Evolutionary conservation across 2,329 filamentous ascomycete genomes (phyloP).

Genomic region (Neocucurbitaria cava): DNA sequence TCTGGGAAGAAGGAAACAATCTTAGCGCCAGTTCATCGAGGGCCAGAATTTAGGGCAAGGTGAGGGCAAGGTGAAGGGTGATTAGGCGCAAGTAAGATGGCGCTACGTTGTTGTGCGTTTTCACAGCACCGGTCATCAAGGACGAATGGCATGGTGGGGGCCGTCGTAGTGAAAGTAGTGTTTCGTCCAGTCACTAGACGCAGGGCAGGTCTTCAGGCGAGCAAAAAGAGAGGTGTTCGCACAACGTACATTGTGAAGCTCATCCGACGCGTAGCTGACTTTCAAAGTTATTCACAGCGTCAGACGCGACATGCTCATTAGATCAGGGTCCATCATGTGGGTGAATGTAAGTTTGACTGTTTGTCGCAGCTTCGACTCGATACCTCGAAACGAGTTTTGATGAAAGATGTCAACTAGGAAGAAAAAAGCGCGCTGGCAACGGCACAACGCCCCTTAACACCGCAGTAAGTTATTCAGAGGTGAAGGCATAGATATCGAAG

Average conservation of each 20-base stretch:
- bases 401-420: slow-evolving; percentile 1
- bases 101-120: neutral
- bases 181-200: neutral
- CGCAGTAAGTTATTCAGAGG: neutral
- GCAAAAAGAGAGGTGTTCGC: neutral
- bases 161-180: neutral
- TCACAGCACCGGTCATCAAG: neutral
- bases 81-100: neutral
- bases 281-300: slow-evolving; percentile 19
- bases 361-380: neutral
- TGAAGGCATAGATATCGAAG: neutral
- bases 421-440: neutral
- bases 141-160: neutral
- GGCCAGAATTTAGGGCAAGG: neutral
- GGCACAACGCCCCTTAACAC: neutral
- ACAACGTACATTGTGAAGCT: slow-evolving; percentile 21
- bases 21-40: neutral
- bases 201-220: neutral
- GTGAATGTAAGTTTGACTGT: neutral
- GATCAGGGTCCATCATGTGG: slow-evolving; percentile 26
- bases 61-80: neutral
- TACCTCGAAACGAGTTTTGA: neutral
- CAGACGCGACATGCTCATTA: slow-evolving; percentile 16
- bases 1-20: neutral
- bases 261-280: slow-evolving; percentile 10